phyloP scores from a whole-genome alignment of 2,329 filamentous ascomycete species.

The Aaosphaeria pasadenensis region DNA sequence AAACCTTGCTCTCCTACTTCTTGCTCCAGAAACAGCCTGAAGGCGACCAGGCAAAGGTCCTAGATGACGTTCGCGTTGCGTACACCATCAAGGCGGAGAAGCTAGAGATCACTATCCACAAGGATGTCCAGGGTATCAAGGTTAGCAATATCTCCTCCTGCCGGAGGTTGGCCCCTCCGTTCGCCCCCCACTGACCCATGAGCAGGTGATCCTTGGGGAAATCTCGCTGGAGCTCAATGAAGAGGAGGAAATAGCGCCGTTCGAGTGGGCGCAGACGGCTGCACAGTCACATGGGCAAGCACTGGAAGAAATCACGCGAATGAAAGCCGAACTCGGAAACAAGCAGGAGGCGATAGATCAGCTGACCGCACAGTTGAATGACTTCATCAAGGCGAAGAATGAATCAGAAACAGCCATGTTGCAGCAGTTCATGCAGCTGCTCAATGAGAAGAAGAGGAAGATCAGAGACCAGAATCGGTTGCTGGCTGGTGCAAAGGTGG shows the following conservation, averaged over 20 bases:
- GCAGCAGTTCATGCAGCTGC: constrained; percentile 65
- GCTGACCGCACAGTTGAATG: constrained; percentile 62
- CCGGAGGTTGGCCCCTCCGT: background rate
- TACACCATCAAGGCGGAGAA: constrained; percentile 55
- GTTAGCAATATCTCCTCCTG: constrained; percentile 43
- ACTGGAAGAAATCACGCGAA: constrained; percentile 43
- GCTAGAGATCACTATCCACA: constrained; percentile 63
- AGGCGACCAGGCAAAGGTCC: constrained; percentile 43
- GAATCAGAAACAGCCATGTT: constrained; percentile 65
- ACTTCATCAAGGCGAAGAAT: constrained; percentile 64
- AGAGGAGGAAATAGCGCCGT: constrained; percentile 60
- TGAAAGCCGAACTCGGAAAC: constrained; percentile 43
- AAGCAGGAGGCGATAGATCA: constrained; percentile 57
- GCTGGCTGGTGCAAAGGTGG: constrained; percentile 53
- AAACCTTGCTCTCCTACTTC: constrained; percentile 55
- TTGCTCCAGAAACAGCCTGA: constrained; percentile 48
- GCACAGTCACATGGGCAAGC: constrained; percentile 49
- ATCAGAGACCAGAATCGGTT: constrained; percentile 70
- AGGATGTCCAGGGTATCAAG: constrained; percentile 62
- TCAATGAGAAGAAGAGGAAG: constrained; percentile 79
- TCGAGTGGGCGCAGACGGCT: constrained; percentile 67
- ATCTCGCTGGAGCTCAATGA: constrained; percentile 57
- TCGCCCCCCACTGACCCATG: constrained; percentile 13
- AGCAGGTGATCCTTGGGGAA: constrained; percentile 58
- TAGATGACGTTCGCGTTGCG: constrained; percentile 55